Evolutionary conservation across 139 green algal species (phyloP), one percentile per base, ranked within the genome.

Genomic region (Trebouxia sp.): DNA sequence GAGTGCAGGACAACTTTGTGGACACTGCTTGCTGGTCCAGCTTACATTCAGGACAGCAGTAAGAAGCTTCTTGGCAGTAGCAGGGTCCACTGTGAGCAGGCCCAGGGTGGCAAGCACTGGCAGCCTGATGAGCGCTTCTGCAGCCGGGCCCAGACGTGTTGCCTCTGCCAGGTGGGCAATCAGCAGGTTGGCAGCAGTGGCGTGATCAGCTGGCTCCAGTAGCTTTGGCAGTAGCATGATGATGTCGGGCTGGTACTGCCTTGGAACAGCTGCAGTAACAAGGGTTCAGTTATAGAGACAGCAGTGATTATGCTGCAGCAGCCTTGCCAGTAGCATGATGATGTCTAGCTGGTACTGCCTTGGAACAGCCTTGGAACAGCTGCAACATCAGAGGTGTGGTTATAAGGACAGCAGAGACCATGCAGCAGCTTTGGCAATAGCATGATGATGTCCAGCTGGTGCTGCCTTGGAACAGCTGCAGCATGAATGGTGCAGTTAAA

Each of bases 151-250:
- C 67, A 79, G 37, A 6, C 58, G 65, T 24, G 72, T 37, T 24
- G 82, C 76, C 56, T 87, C 85, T 5, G 80, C 79, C 55, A 89
- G 80, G 53, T 72, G 69, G 8, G n/a, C 76, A 50, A 89, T 80
- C 56, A 89, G 82, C 69, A 75, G 53, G 20, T 79, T 78, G 14
- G 82, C 85, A 12, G 70, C 80, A 12, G 78, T 67, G 6, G 66
- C 83, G 67, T 89, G 85, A 47, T 87, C 82, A 45, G 35, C 72
- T 20, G 83, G 65, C 43, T 83, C 78, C 80, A 87, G 53, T 48
- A 85, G 77, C 76, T 84, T 82, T 14, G 89, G 89, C 79, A 92
- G 82, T 42, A 92, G 74, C 72, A 83, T 62, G 14, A 89, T 65
- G 50, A 92, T 75, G 70, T 90, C 85, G 30, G 79, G 65, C 74